Base-by-base conservation (phyloP, 2,329 filamentous ascomycete genomes). In the Clonostachys solani region DNA sequence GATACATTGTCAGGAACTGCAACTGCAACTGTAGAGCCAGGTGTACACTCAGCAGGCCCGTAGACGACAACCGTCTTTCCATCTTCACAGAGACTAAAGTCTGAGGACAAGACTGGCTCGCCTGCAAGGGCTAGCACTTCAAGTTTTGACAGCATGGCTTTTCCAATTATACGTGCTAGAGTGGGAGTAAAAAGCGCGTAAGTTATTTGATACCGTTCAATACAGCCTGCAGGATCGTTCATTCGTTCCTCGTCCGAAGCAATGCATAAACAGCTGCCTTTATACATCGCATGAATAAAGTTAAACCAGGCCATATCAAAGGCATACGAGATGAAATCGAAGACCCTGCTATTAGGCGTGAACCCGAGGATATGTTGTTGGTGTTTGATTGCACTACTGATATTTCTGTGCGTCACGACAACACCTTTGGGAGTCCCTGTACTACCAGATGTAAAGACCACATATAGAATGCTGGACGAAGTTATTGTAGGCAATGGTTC, bases 331-430 rank as follows among this genome's bases (percentile, higher is more conserved):
- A 51, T 43, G n/a, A 52, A 55, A 8, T 55, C 34, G 13, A 49
- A 42, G 5, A 49, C 35, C 6, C 49, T 40, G 7, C 42, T 44
- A 17, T 64, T 61, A 2, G 62, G 52, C 19, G 64, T 61, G 2
- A 63, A 52, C 5, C 59, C 62, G 73, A 73, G 29, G 69, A 66
- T 23, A 75, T 66, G 5, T 63, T 63, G 4, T n/a, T 45, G 36
- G 40, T 49, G 44, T 18, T 33, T 33, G 13, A 19, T 12, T 17
- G 15, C 40, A 5, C 7, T 42, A 15, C 16, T 23, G 18, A 47
- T 13, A 29, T 33, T 36, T 6, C 16, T 12, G 29, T 52, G 50
- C 19, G 42, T 38, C 7, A 52, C 18, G 17, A 52, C 40, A 6
- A 50, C 48, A 16, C 50, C 50, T n/a, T 63, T 63, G 2, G 58